Evolutionary conservation across 1,284 basidiomycete genomes (phyloP).

Genomic region (Trichosporon ovoides): DNA sequence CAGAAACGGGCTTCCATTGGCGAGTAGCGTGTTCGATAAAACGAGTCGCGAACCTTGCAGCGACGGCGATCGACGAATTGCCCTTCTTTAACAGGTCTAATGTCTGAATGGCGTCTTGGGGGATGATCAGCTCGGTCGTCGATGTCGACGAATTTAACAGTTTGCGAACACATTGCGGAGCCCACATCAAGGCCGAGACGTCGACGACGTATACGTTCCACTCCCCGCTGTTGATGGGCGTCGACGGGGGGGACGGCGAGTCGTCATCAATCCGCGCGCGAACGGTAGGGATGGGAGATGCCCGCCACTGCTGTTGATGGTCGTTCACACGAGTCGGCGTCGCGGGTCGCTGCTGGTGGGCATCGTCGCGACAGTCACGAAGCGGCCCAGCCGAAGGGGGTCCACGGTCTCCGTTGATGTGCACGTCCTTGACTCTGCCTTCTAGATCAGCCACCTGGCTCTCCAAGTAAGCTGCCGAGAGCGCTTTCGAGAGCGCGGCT

Average conservation of each 20-base stretch:
- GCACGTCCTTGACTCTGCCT: constrained; percentile 29
- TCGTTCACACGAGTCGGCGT: background rate
- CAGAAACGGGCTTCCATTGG: constrained; percentile 28
- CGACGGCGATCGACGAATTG: constrained; percentile 65
- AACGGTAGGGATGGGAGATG: background rate
- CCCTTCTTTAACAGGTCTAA: constrained; percentile 93
- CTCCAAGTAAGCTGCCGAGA: constrained; percentile 46
- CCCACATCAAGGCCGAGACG: constrained; percentile 79
- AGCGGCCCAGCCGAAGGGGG: background rate
- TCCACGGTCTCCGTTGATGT: constrained; percentile 1
- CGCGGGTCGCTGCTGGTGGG: background rate
- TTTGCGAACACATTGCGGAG: constrained; percentile 69
- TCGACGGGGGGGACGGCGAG: constrained; percentile 8
- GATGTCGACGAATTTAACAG: constrained; percentile 65
- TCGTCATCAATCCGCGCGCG: constrained; percentile 15
- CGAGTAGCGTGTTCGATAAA: constrained; percentile 47
- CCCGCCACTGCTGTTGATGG: background rate
- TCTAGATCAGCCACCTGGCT: constrained; percentile 49
- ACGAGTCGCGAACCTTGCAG: constrained; percentile 54
- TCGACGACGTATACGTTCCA: constrained; percentile 62
- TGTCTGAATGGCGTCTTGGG: constrained; percentile 83
- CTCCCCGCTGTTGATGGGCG: constrained; percentile 6
- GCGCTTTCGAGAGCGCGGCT: constrained; percentile 43
- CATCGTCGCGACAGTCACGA: background rate
- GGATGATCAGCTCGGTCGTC: constrained; percentile 67